phyloP scores from a whole-genome alignment of 2,329 filamentous ascomycete species.

The Nannizzia gypsea region DNA sequence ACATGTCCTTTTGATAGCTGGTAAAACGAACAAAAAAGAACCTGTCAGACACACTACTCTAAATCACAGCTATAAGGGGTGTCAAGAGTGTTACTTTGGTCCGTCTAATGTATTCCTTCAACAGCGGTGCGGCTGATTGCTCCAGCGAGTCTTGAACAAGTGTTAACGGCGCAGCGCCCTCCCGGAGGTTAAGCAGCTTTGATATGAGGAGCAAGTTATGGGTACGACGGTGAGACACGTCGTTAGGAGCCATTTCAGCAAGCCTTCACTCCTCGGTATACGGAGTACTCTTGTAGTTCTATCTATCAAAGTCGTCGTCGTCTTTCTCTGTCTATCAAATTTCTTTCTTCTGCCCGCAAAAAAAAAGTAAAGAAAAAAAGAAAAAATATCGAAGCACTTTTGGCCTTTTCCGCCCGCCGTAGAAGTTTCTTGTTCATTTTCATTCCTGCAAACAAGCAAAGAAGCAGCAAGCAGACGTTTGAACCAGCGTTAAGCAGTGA shows the following conservation, averaged over 20 bases:
- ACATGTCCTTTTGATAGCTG: constrained; percentile 51
- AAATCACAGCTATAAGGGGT: neutral
- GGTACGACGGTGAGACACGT: constrained; percentile 55
- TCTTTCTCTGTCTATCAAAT: neutral
- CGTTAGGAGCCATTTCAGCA: constrained; percentile 25
- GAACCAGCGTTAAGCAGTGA: neutral
- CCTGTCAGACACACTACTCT: neutral
- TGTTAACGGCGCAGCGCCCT: constrained; percentile 75
- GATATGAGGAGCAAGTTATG: constrained; percentile 77
- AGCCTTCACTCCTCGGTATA: neutral
- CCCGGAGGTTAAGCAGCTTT: constrained; percentile 65
- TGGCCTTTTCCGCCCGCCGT: neutral
- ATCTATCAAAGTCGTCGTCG: neutral
- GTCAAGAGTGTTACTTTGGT: constrained; percentile 47
- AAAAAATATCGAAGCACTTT: neutral
- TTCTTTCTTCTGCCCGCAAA: neutral
- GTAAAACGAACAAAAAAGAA: too few species aligned
- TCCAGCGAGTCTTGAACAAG: constrained; percentile 75
- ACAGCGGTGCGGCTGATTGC: constrained; percentile 59
- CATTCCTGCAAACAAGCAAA: neutral
- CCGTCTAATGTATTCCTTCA: constrained; percentile 62
- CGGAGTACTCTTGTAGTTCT: neutral
- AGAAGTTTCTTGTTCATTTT: neutral
- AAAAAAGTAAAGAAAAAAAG: neutral
- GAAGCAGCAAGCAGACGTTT: neutral